These are phyloP conservation scores for Gymnopilus dilepis DNA, from an alignment of 768 basidiomycete genomes.

Conservation along the genomic window DNA sequence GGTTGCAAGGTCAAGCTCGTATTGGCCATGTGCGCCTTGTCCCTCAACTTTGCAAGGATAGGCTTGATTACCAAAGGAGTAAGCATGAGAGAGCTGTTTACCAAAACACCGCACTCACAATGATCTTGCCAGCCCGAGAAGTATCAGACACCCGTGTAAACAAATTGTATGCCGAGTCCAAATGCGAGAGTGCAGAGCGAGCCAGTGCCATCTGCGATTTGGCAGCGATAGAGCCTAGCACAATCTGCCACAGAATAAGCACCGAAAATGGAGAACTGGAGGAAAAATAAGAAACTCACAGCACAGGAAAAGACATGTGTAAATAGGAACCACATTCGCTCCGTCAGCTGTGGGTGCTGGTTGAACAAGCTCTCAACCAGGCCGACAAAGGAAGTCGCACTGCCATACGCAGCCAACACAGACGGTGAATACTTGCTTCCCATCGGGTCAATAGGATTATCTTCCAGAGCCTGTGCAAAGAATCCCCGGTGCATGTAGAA, in stretches of 20 bases:
- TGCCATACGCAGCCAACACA: conserved; percentile 71
- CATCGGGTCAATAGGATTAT: conserved; percentile 66
- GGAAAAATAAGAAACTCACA: conserved; percentile 41
- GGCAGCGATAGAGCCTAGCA: conserved; percentile 69
- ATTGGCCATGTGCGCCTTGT: conserved; percentile 52
- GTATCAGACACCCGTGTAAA: conserved; percentile 61
- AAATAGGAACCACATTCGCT: conserved; percentile 76
- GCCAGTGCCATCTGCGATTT: conserved; percentile 69
- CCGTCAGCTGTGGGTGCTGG: conserved; percentile 67
- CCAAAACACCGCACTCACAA: conserved; percentile 47
- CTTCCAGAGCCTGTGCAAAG: conserved; percentile 73
- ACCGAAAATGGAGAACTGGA: conserved; percentile 3
- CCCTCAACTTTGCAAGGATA: conserved; percentile 61
- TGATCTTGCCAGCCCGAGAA: conserved; percentile 59
- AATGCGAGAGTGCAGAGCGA: conserved; percentile 67
- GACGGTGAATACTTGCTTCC: conserved; percentile 72
- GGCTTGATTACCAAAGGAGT: conserved; percentile 44
- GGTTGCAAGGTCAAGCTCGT: conserved; percentile 26
- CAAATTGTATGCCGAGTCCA: conserved; percentile 65
- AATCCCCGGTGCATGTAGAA: conserved; percentile 81
- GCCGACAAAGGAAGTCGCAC: conserved; percentile 71
- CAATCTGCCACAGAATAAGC: conserved; percentile 51
- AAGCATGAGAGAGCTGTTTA: neutral
- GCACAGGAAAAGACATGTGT: conserved; percentile 77
- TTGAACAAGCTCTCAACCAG: conserved; percentile 67